phyloP scores from a whole-genome alignment of 2,329 filamentous ascomycete species.

The Alternaria arbusti region DNA sequence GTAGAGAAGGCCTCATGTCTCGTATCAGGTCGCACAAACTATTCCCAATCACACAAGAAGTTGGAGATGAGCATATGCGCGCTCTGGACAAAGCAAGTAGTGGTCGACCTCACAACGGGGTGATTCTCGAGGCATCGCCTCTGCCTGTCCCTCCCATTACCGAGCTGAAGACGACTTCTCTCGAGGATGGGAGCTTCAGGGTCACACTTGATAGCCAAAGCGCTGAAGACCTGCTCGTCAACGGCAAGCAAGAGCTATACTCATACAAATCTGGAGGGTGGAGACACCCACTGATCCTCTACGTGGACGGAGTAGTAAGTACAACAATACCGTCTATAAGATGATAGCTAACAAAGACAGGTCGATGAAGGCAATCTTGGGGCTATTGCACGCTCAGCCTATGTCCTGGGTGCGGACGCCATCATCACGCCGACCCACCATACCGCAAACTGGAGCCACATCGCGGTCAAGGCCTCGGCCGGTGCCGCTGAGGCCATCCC shows the following conservation, averaged over 20 bases:
- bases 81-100: slow-evolving; percentile 84
- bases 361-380: slow-evolving; percentile 90
- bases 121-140: slow-evolving; percentile 84
- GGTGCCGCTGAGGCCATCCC: slow-evolving; percentile 84
- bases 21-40: slow-evolving; percentile 25
- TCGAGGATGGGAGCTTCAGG: slow-evolving; percentile 42
- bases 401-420: slow-evolving; percentile 88
- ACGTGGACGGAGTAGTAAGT: slow-evolving; percentile 71
- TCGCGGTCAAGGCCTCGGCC: slow-evolving; percentile 84
- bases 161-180: slow-evolving; percentile 60
- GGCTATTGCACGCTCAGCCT: slow-evolving; percentile 84
- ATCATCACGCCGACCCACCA: slow-evolving; percentile 76
- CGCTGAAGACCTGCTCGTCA: slow-evolving; percentile 74
- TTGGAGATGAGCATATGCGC: slow-evolving; percentile 67
- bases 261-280: slow-evolving; percentile 50
- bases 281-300: slow-evolving; percentile 72
- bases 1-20: slow-evolving; percentile 26
- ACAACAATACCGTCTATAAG: background rate
- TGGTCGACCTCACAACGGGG: slow-evolving; percentile 87
- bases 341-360: slow-evolving; percentile 34
- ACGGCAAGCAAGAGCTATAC: slow-evolving; percentile 67
- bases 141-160: slow-evolving; percentile 74
- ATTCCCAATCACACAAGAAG: slow-evolving; percentile 50
- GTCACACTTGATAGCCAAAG: slow-evolving; percentile 68
- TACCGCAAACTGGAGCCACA: slow-evolving; percentile 74